Evolutionary conservation across 345 rosid species (phyloP).

Genomic region (Mangifera indica): DNA sequence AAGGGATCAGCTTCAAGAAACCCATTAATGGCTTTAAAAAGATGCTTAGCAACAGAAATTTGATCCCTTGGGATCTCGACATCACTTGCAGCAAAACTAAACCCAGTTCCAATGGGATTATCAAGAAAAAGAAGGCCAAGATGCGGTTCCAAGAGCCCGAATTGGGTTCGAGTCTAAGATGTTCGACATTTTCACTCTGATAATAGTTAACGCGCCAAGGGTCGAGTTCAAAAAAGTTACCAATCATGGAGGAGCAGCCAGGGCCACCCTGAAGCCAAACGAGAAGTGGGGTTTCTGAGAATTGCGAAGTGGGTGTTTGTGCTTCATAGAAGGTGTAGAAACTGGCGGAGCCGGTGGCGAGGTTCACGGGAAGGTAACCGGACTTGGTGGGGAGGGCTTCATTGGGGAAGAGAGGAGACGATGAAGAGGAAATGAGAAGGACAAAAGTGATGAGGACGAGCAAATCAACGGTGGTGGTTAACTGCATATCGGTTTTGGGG

Average conservation of each 20-base stretch:
- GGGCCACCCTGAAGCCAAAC: constrained; percentile 95
- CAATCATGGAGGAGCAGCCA: constrained; percentile 92
- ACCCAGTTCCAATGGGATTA: constrained; percentile 87
- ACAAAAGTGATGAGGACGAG: constrained; percentile 24
- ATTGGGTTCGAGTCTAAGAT: constrained; percentile 44
- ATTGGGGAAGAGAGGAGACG: constrained; percentile 38
- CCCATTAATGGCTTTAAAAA: constrained; percentile 50
- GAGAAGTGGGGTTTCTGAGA: constrained; percentile 59
- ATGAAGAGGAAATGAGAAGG: constrained; percentile 20
- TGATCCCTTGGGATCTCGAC: constrained; percentile 66
- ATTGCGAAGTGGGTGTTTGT: constrained; percentile 41
- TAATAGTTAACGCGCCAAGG: constrained; percentile 66
- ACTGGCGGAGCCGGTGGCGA: constrained; percentile 54
- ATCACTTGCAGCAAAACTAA: constrained; percentile 61
- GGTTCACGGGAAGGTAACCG: constrained; percentile 69
- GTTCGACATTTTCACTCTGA: constrained; percentile 20
- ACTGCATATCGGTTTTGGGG: neutral
- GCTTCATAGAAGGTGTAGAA: constrained; percentile 84
- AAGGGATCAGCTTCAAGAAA: constrained; percentile 44
- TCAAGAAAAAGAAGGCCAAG: constrained; percentile 76
- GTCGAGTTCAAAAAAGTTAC: constrained; percentile 80
- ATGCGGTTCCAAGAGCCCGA: constrained; percentile 78
- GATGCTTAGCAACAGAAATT: constrained; percentile 55
- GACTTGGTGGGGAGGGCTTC: constrained; percentile 78
- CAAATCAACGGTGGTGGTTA: constrained; percentile 16